Conservation (phyloP, 208 protist genomes). For the Borovskyia barvae region DNA sequence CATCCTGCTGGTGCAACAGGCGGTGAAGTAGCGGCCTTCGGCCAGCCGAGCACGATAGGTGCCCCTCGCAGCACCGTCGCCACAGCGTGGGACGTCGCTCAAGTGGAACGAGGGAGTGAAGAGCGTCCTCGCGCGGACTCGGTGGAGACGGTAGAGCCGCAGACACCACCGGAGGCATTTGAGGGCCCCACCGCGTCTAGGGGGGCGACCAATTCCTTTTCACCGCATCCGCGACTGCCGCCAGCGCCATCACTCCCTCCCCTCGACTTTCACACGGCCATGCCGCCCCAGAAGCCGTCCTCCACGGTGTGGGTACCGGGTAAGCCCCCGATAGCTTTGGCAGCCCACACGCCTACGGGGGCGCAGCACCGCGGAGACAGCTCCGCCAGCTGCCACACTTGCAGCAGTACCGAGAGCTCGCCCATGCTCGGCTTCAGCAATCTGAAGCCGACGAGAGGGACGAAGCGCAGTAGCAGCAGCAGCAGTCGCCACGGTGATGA, state of each 20-base stretch:
- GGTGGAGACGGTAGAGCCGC: conserved; percentile 13
- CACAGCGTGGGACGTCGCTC: too few relatives aligned
- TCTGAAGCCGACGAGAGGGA: conserved; percentile 9
- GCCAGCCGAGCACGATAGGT: too few relatives aligned
- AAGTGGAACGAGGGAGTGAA: background rate
- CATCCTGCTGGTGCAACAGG: background rate
- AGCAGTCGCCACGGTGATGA: background rate
- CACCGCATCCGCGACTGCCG: too few relatives aligned
- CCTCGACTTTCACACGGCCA: conserved; percentile 1
- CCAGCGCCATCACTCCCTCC: background rate
- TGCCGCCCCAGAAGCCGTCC: too few relatives aligned
- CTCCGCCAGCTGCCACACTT: conserved; percentile 1
- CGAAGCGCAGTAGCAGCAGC: background rate
- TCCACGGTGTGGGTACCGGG: too few relatives aligned
- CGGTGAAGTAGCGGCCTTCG: too few relatives aligned
- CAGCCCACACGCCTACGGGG: conserved; percentile 1
- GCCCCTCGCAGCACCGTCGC: too few relatives aligned
- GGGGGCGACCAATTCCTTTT: too few relatives aligned
- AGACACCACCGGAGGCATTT: background rate
- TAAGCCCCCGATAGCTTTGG: background rate
- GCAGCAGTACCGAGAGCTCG: conserved; percentile 13
- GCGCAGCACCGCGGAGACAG: background rate
- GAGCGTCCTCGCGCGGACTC: conserved; percentile 8
- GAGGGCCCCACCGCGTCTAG: background rate
- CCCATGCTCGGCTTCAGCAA: conserved; percentile 29